Evolutionary conservation across 2,329 filamentous ascomycete species (phyloP).

Genomic region (Mariannaea elegans): DNA sequence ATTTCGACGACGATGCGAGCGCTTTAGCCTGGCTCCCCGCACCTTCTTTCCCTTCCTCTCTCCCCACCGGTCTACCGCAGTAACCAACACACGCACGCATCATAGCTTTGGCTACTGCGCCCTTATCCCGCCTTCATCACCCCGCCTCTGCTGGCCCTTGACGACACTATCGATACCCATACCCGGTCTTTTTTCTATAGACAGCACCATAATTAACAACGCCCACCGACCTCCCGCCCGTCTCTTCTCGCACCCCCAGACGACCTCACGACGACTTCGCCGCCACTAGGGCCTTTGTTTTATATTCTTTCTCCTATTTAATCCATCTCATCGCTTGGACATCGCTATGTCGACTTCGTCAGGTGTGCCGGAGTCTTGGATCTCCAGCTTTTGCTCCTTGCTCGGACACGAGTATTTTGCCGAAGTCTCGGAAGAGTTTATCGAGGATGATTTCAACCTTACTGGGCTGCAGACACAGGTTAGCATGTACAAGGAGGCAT

Average conservation of each 20-base stretch:
- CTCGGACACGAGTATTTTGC: constrained; percentile 99
- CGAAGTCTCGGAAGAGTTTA: constrained; percentile 98
- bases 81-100: constrained; percentile 21
- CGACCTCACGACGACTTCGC: constrained; percentile 18
- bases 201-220: constrained; percentile 14
- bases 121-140: constrained; percentile 28
- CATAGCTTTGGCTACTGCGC: constrained; percentile 7
- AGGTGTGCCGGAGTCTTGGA: constrained; percentile 86
- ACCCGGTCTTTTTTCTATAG: constrained; percentile 20
- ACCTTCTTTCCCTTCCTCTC: background rate
- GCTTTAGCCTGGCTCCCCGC: background rate
- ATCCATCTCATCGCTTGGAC: constrained; percentile 20
- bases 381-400: constrained; percentile 94
- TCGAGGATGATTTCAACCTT: constrained; percentile 99
- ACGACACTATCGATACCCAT: constrained; percentile 39
- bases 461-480: constrained; percentile 95
- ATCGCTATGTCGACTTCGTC: constrained; percentile 67
- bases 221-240: constrained; percentile 16
- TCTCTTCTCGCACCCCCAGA: background rate
- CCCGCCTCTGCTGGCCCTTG: constrained; percentile 34
- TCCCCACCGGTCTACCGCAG: constrained; percentile 30
- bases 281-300: constrained; percentile 8
- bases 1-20: constrained; percentile 24
- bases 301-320: background rate
- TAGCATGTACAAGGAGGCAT: constrained; percentile 97